Evolutionary conservation across 2,329 filamentous ascomycete species (phyloP).

Genomic region (Xylaria hypoxylon): DNA sequence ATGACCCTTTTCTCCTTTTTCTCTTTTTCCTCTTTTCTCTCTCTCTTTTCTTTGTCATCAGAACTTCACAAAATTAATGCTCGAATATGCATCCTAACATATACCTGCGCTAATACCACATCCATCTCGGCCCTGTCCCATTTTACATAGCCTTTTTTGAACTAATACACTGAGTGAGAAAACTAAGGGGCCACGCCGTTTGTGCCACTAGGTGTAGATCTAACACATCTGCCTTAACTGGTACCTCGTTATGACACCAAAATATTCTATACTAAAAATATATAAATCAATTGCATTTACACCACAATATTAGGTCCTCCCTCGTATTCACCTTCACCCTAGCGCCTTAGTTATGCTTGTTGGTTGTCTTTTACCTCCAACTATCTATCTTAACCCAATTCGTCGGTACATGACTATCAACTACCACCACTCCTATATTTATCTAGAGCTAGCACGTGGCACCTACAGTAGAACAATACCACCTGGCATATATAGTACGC

Average conservation of each 20-base stretch:
- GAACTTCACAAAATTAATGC: background rate
- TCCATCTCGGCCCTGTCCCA: background rate
- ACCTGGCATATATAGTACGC: constrained; percentile 4
- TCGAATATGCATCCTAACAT: background rate
- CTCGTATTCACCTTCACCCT: background rate
- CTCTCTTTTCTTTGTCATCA: background rate
- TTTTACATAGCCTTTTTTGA: background rate
- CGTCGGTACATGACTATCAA: background rate
- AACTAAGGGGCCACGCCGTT: background rate
- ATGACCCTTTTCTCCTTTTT: no score
- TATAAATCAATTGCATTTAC: constrained; percentile 2
- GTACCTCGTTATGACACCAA: background rate
- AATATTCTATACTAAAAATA: constrained; percentile 28
- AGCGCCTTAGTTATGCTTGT: constrained; percentile 16
- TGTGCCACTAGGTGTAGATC: constrained; percentile 1
- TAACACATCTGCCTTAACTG: background rate
- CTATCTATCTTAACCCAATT: constrained; percentile 10
- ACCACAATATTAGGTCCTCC: constrained; percentile 1
- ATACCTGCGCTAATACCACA: background rate
- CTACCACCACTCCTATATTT: constrained; percentile 16
- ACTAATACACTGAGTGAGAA: background rate
- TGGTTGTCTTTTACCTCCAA: constrained; percentile 2
- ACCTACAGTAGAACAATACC: background rate
- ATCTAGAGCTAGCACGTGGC: constrained; percentile 25
- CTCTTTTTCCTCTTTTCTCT: background rate